Evolutionary conservation across 2,329 filamentous ascomycete genomes (phyloP).

Genomic region (Tricladium varicosporioides): DNA sequence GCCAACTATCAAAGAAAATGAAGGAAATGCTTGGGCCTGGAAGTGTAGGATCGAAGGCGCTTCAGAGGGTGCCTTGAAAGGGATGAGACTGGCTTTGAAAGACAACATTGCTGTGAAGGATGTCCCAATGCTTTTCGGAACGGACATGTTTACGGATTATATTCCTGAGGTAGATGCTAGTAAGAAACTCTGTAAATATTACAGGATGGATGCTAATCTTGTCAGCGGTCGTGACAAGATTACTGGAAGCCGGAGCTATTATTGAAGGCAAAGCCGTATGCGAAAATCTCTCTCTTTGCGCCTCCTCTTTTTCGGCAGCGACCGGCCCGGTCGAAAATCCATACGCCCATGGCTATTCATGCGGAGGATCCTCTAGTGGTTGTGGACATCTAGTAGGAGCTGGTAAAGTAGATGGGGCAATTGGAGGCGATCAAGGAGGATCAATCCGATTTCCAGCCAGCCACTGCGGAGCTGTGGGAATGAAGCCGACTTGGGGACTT

Average conservation of each 20-base stretch:
- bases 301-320: conserved; percentile 28
- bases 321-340: conserved; percentile 46
- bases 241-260: conserved; percentile 48
- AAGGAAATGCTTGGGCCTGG: not conserved
- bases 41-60: not conserved
- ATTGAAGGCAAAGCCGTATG: conserved; percentile 53
- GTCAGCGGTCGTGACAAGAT: conserved; percentile 31
- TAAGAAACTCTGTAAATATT: not conserved
- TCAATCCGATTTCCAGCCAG: conserved; percentile 46
- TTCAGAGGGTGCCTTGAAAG: not conserved
- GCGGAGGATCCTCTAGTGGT: conserved; percentile 46
- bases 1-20: not conserved
- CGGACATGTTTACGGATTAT: not conserved
- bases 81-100: conserved; percentile 34
- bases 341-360: conserved; percentile 50
- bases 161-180: not conserved
- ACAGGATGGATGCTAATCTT: not conserved
- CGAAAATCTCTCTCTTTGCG: conserved; percentile 40
- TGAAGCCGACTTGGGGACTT: conserved; percentile 37
- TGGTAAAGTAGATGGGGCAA: conserved; percentile 37
- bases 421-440: conserved; percentile 50
- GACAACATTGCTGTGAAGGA: conserved; percentile 45
- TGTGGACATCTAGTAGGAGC: conserved; percentile 45
- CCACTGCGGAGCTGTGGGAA: conserved; percentile 46
- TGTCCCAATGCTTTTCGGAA: conserved; percentile 41